phyloP scores from a whole-genome alignment of 306 rosid species.

The Dryas octopetala region DNA sequence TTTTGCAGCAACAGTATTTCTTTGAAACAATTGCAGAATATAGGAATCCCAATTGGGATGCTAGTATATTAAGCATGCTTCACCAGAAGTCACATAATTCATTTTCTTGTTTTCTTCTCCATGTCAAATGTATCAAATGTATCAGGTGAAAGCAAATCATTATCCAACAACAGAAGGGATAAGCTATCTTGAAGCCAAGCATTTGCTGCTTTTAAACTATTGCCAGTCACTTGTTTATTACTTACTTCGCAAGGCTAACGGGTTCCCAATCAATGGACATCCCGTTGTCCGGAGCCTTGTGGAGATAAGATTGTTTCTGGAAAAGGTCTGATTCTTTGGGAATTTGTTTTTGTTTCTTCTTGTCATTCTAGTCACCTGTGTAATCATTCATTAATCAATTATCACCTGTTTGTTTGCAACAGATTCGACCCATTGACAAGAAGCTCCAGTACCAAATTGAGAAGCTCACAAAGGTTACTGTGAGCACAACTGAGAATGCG shows the following conservation, averaged over 20 bases:
- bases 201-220: slow-evolving; percentile 72
- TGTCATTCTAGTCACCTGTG: slow-evolving; percentile 1
- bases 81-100: not conserved
- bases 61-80: not conserved
- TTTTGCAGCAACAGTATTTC: not conserved
- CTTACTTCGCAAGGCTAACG: slow-evolving; percentile 74
- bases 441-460: slow-evolving; percentile 88
- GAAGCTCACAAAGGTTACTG: slow-evolving; percentile 60
- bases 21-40: not conserved
- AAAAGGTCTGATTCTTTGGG: slow-evolving; percentile 68
- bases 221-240: slow-evolving; percentile 87
- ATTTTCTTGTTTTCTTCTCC: slow-evolving; percentile 5
- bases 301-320: slow-evolving; percentile 76
- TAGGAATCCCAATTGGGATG: not conserved
- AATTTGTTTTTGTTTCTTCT: slow-evolving; percentile 14
- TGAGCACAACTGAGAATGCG: slow-evolving; percentile 39
- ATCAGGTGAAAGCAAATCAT: slow-evolving; percentile 63
- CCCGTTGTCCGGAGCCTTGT: slow-evolving; percentile 70
- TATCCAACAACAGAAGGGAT: slow-evolving; percentile 72
- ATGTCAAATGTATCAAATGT: slow-evolving; percentile 1
- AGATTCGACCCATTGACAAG: slow-evolving; percentile 89
- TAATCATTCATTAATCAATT: slow-evolving; percentile 14
- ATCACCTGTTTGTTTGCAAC: slow-evolving; percentile 24
- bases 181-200: slow-evolving; percentile 85
- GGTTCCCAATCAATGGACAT: slow-evolving; percentile 70